These are phyloP conservation scores for Tetradesmus obliquus DNA, from an alignment of 139 green algal genomes.

Conservation along the genomic window DNA sequence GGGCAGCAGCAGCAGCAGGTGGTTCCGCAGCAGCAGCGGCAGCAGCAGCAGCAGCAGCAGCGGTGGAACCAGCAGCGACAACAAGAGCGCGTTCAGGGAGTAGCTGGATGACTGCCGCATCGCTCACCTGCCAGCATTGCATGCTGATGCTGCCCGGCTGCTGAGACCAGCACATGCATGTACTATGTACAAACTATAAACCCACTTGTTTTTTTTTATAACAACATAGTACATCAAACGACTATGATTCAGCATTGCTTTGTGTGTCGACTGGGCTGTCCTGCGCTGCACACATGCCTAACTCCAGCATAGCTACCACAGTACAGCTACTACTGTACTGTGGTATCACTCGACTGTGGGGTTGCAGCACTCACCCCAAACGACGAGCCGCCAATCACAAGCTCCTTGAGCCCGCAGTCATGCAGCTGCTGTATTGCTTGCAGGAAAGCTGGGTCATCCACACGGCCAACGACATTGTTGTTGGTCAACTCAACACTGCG, in stretches of 20 bases:
- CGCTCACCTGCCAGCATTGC: background rate
- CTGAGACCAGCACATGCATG: background rate
- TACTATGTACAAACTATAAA: too few species aligned
- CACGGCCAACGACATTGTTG: background rate
- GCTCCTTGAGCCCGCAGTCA: slow-evolving; percentile 8
- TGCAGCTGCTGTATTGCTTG: slow-evolving; percentile 11
- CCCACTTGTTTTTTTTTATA: too few species aligned
- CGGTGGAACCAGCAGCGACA: too few species aligned
- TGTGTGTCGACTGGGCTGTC: too few species aligned
- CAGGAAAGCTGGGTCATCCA: background rate
- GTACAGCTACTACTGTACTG: background rate
- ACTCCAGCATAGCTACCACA: background rate
- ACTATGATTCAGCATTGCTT: too few species aligned
- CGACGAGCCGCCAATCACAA: background rate
- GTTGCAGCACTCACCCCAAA: background rate
- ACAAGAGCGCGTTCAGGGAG: background rate
- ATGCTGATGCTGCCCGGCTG: background rate
- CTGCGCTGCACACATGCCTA: background rate
- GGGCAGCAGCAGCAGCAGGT: background rate
- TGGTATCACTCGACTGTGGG: too few species aligned
- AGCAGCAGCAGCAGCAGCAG: background rate
- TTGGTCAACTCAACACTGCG: background rate
- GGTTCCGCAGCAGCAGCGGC: too few species aligned
- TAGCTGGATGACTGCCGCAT: background rate
- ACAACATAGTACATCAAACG: too few species aligned